These are phyloP conservation scores for Blastosporella zonata DNA, from an alignment of 1,284 basidiomycete genomes.

Conservation along the genomic window DNA sequence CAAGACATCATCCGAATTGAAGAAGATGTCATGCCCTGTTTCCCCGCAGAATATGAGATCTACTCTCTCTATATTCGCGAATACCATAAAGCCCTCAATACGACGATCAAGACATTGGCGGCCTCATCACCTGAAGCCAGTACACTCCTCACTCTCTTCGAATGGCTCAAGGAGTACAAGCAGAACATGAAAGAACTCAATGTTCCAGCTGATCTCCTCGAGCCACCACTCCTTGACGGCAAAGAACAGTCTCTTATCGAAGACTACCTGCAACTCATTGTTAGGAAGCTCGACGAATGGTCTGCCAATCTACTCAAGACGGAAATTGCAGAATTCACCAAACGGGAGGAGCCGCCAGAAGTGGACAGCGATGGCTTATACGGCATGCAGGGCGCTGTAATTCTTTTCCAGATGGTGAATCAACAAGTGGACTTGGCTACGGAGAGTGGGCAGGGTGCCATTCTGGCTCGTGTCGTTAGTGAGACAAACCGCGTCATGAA, in stretches of 20 bases:
- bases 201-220: slow-evolving; percentile 77
- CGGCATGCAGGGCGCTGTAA: slow-evolving; percentile 89
- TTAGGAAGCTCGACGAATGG: slow-evolving; percentile 98
- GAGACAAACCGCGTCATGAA: slow-evolving; percentile 92
- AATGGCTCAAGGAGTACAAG: slow-evolving; percentile 95
- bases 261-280: slow-evolving; percentile 92
- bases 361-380: slow-evolving; percentile 87
- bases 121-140: slow-evolving; percentile 83
- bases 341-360: slow-evolving; percentile 85
- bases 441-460: slow-evolving; percentile 93
- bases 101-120: slow-evolving; percentile 70
- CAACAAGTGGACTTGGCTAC: slow-evolving; percentile 95
- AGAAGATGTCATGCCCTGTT: slow-evolving; percentile 84
- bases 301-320: slow-evolving; percentile 91
- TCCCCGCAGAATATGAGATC: slow-evolving; percentile 91
- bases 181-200: slow-evolving; percentile 93
- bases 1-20: slow-evolving; percentile 92
- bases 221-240: slow-evolving; percentile 89
- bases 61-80: slow-evolving; percentile 82
- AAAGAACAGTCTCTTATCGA: slow-evolving; percentile 94
- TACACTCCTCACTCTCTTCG: slow-evolving; percentile 81
- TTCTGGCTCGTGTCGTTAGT: slow-evolving; percentile 87
- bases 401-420: slow-evolving; percentile 98
- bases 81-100: slow-evolving; percentile 90
- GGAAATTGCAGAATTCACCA: slow-evolving; percentile 83